phyloP scores from a whole-genome alignment of 2,329 filamentous ascomycete species.

The Trichoderma hamatum region DNA sequence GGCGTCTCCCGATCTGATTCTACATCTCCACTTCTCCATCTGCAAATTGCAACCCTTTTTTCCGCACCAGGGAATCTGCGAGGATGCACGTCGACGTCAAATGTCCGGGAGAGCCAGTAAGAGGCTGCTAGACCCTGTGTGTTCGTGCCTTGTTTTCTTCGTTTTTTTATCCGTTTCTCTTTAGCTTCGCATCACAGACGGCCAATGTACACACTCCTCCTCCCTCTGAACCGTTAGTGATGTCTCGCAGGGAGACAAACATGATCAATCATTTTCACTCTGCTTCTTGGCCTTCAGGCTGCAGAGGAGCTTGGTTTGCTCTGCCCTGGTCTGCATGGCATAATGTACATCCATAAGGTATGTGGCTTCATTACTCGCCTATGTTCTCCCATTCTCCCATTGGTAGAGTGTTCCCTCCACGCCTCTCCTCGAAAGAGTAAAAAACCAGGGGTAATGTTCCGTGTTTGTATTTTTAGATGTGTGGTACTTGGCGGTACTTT shows the following conservation, averaged over 20 bases:
- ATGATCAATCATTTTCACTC: slow-evolving; percentile 4
- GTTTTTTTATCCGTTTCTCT: background rate
- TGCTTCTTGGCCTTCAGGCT: background rate
- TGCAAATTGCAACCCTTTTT: slow-evolving; percentile 10
- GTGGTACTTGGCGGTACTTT: slow-evolving; percentile 2
- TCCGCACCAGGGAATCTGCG: background rate
- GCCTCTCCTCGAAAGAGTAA: slow-evolving; percentile 6
- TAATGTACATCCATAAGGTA: slow-evolving; percentile 8
- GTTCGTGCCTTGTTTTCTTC: background rate
- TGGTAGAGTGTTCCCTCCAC: background rate
- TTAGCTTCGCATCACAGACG: background rate
- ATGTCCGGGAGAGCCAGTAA: background rate
- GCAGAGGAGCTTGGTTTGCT: slow-evolving; percentile 1
- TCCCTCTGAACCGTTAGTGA: background rate
- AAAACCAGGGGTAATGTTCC: slow-evolving; percentile 1
- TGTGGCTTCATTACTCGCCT: background rate
- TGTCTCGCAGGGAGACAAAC: background rate
- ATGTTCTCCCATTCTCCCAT: background rate
- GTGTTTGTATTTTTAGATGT: background rate
- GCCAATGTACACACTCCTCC: background rate
- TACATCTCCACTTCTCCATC: background rate
- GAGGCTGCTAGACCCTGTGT: background rate
- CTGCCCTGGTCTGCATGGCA: background rate
- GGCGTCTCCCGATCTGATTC: background rate
- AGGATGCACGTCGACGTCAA: slow-evolving; percentile 15